Evolutionary conservation across 2,329 filamentous ascomycete species (phyloP).

Genomic region (Microsporum ferrugineum): DNA sequence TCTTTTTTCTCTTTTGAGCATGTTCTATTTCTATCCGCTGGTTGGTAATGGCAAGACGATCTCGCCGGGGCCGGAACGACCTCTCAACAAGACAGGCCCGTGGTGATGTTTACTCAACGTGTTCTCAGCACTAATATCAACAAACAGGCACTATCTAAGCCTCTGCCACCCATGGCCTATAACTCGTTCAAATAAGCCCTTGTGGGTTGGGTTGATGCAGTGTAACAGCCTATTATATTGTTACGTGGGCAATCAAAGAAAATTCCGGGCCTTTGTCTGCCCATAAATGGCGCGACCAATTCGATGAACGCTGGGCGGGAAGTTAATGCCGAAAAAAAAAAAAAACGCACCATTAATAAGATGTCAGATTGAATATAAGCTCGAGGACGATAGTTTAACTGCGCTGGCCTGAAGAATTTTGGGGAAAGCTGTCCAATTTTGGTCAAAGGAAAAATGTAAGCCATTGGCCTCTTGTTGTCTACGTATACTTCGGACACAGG

Average conservation of each 20-base stretch:
- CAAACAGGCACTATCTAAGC: background rate
- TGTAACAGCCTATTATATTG: background rate
- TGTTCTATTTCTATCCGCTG: background rate
- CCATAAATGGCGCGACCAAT: background rate
- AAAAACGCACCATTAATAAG: background rate
- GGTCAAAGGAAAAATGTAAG: background rate
- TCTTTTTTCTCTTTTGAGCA: background rate
- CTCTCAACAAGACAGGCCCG: background rate
- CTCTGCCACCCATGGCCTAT: background rate
- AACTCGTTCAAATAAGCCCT: background rate
- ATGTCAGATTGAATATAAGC: background rate
- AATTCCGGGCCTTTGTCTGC: background rate
- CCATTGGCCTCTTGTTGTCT: background rate
- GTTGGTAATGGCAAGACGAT: background rate
- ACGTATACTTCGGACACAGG: background rate
- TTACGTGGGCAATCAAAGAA: slow-evolving; percentile 3
- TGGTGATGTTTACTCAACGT: background rate
- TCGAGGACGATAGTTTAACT: background rate
- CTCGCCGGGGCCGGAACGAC: background rate
- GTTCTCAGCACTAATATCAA: background rate
- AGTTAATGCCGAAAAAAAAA: background rate
- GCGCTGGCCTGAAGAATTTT: background rate
- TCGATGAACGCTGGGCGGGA: background rate
- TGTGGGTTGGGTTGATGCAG: background rate
- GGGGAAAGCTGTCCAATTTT: background rate